phyloP scores from a whole-genome alignment of 768 basidiomycete genomes.

The Suillus cothurnatus region DNA sequence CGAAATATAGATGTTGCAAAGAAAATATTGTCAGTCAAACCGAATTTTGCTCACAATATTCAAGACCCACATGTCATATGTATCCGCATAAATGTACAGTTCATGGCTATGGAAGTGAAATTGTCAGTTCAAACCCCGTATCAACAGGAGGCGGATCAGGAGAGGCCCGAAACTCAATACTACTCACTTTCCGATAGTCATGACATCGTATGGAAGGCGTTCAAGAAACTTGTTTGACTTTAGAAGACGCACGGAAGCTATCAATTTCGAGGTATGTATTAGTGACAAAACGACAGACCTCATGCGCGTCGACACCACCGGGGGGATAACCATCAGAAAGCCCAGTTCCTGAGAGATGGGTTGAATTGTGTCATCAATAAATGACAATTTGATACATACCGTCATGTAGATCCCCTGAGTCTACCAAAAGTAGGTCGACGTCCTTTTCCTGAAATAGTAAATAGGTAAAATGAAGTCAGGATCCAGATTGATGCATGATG shows the following conservation, averaged over 20 bases:
- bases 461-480: background rate
- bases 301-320: constrained; percentile 72
- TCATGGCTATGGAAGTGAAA: constrained; percentile 59
- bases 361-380: background rate
- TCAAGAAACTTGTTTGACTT: constrained; percentile 78
- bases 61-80: constrained; percentile 60
- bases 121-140: constrained; percentile 1
- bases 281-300: constrained; percentile 41
- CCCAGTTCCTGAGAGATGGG: constrained; percentile 58
- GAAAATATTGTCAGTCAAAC: background rate
- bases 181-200: constrained; percentile 82
- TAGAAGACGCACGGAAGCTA: background rate
- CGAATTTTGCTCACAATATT: background rate
- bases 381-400: constrained; percentile 35
- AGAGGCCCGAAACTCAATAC: constrained; percentile 24
- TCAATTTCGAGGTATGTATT: background rate
- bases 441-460: constrained; percentile 50
- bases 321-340: constrained; percentile 74
- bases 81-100: constrained; percentile 69
- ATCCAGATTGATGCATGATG: background rate
- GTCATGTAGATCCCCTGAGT: constrained; percentile 80
- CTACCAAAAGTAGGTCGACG: constrained; percentile 82
- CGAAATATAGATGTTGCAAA: background rate
- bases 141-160: background rate
- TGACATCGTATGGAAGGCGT: constrained; percentile 76